These are phyloP conservation scores for Pyrenula aspistea DNA, from an alignment of 495 filamentous ascomycete genomes.

Conservation along the genomic window DNA sequence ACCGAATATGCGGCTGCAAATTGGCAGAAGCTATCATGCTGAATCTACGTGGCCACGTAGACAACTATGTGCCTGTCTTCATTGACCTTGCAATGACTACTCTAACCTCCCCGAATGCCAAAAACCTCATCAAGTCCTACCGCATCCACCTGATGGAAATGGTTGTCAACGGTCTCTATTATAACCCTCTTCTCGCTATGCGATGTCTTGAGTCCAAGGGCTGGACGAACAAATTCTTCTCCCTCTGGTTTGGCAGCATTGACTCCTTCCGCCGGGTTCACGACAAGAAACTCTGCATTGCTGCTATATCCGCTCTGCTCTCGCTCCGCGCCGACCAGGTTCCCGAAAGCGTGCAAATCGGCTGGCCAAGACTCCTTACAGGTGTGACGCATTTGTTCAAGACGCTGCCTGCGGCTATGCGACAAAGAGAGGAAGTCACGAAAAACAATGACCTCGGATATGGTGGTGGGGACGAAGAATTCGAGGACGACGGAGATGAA, in stretches of 20 bases:
- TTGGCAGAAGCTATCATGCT: constrained; percentile 95
- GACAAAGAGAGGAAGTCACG: constrained; percentile 84
- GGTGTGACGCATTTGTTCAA: constrained; percentile 88
- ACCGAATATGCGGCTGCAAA: constrained; percentile 98
- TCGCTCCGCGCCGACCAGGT: constrained; percentile 65
- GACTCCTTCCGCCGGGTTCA: constrained; percentile 87
- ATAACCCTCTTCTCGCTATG: constrained; percentile 74
- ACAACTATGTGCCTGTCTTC: constrained; percentile 77
- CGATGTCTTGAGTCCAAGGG: constrained; percentile 77
- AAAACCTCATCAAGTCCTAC: constrained; percentile 66
- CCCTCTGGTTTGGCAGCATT: constrained; percentile 92
- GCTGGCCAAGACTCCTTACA: constrained; percentile 90
- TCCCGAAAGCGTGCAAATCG: constrained; percentile 78
- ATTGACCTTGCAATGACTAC: constrained; percentile 78
- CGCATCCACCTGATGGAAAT: constrained; percentile 96
- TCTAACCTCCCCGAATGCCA: constrained; percentile 57
- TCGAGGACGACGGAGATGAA: constrained; percentile 65
- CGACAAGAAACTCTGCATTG: constrained; percentile 95
- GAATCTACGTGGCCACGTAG: constrained; percentile 80
- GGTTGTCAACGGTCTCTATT: constrained; percentile 96
- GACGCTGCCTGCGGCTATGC: constrained; percentile 74
- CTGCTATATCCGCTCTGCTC: constrained; percentile 77
- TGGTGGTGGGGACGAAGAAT: constrained; percentile 49
- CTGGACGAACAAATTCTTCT: constrained; percentile 99
- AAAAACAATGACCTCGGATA: constrained; percentile 76